Evolutionary conservation across 768 basidiomycete species (phyloP).

Genomic region (Lactarius akahatsu): DNA sequence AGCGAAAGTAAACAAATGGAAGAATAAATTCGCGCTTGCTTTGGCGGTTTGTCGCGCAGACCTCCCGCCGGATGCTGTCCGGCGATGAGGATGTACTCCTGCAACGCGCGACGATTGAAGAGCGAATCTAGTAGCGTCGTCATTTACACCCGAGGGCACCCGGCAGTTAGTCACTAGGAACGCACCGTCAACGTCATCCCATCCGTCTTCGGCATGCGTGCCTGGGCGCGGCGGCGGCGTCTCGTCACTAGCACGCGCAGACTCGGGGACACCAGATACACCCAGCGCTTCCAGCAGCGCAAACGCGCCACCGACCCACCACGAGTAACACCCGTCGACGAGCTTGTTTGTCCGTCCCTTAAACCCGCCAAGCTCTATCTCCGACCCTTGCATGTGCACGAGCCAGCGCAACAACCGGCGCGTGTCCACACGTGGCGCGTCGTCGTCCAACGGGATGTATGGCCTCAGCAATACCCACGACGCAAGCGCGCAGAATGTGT

Average conservation of each 20-base stretch:
- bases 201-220: constrained; percentile 42
- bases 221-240: constrained; percentile 42
- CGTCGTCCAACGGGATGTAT: constrained; percentile 38
- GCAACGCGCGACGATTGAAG: constrained; percentile 68
- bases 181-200: constrained; percentile 75
- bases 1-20: neutral
- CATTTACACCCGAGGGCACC: neutral
- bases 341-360: constrained; percentile 93
- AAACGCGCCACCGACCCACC: constrained; percentile 97
- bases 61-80: constrained; percentile 87
- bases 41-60: constrained; percentile 92
- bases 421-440: constrained; percentile 52
- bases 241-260: constrained; percentile 36
- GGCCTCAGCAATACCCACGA: constrained; percentile 78
- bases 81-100: constrained; percentile 83
- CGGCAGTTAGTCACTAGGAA: neutral
- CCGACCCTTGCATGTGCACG: constrained; percentile 78
- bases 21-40: constrained; percentile 47
- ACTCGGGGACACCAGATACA: constrained; percentile 33
- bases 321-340: constrained; percentile 99
- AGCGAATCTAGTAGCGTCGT: constrained; percentile 40
- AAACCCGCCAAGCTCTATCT: constrained; percentile 88
- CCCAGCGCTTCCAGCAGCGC: constrained; percentile 65
- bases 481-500: constrained; percentile 91
- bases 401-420: constrained; percentile 73